phyloP scores from a whole-genome alignment of 345 rosid species.

The Xanthoceras sorbifolium region DNA sequence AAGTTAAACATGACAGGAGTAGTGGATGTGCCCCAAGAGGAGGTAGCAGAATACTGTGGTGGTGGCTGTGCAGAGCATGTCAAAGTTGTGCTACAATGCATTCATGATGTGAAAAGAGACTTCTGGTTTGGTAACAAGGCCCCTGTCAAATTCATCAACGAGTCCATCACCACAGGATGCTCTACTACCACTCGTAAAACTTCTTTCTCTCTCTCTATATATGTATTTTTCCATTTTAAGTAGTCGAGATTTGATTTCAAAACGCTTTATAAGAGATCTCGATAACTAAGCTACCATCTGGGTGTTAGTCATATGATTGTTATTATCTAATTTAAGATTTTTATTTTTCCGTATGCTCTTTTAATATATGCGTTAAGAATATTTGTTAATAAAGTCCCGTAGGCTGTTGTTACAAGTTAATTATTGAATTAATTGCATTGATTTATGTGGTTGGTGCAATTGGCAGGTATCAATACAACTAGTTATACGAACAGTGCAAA shows the following conservation, averaged over 20 bases:
- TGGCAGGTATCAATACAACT: not conserved
- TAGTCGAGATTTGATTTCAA: too few species aligned
- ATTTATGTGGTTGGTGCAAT: not conserved
- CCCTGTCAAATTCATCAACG: slow-evolving; percentile 10
- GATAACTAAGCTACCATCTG: too few species aligned
- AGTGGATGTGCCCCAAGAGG: slow-evolving; percentile 19
- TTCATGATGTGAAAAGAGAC: slow-evolving; percentile 32
- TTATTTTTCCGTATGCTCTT: too few species aligned
- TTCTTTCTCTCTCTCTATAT: too few species aligned
- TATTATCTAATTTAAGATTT: too few species aligned
- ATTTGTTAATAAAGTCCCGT: too few species aligned
- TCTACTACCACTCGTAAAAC: not conserved
- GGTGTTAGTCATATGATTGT: too few species aligned
- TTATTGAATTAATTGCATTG: not conserved
- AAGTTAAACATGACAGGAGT: slow-evolving; percentile 27
- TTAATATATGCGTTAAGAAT: too few species aligned
- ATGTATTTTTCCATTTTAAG: too few species aligned
- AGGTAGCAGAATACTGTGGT: slow-evolving; percentile 25
- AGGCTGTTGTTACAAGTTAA: too few species aligned
- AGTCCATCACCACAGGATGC: slow-evolving; percentile 26
- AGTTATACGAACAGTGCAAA: not conserved
- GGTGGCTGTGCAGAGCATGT: slow-evolving; percentile 24
- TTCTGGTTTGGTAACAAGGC: slow-evolving; percentile 39
- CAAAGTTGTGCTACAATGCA: slow-evolving; percentile 26
- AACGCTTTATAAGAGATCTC: too few species aligned